Evolutionary conservation across 352 stramenopile species (phyloP).

Genomic region (Globisporangium parvum): DNA sequence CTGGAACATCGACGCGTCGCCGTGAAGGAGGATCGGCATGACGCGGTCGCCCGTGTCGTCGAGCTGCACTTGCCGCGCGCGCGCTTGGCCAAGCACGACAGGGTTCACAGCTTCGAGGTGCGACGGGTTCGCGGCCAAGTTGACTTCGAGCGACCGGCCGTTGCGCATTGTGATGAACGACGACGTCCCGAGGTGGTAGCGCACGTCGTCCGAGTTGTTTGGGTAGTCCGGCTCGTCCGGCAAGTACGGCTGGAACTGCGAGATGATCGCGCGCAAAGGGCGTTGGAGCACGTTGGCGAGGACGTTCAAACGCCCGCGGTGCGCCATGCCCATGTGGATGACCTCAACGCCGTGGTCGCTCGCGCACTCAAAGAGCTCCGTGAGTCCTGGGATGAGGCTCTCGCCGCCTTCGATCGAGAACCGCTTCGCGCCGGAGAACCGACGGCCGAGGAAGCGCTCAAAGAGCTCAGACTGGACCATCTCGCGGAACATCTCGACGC

Average conservation of each 20-base stretch:
- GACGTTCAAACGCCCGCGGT: constrained; percentile 96
- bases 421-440: constrained; percentile 93
- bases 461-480: constrained; percentile 96
- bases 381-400: constrained; percentile 93
- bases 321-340: constrained; percentile 99
- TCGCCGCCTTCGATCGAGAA: constrained; percentile 98
- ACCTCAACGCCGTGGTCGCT: constrained; percentile 94
- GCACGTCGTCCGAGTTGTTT: constrained; percentile 88
- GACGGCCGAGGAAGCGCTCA: constrained; percentile 96
- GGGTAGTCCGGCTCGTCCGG: constrained; percentile 80
- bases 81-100: constrained; percentile 94
- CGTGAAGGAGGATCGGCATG: constrained; percentile 97
- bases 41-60: constrained; percentile 81
- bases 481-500: constrained; percentile 92
- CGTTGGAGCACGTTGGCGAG: constrained; percentile 98
- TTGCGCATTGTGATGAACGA: constrained; percentile 65
- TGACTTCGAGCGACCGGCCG: constrained; percentile 61
- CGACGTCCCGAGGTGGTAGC: constrained; percentile 83
- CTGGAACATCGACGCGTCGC: constrained; percentile 85
- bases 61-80: constrained; percentile 90
- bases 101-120: constrained; percentile 98
- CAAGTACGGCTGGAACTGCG: constrained; percentile 81
- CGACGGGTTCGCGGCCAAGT: constrained; percentile 97
- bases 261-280: constrained; percentile 93
- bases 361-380: constrained; percentile 93